These are phyloP conservation scores for Mariannaea elegans DNA, from an alignment of 2,329 filamentous ascomycete species.

Conservation along the genomic window DNA sequence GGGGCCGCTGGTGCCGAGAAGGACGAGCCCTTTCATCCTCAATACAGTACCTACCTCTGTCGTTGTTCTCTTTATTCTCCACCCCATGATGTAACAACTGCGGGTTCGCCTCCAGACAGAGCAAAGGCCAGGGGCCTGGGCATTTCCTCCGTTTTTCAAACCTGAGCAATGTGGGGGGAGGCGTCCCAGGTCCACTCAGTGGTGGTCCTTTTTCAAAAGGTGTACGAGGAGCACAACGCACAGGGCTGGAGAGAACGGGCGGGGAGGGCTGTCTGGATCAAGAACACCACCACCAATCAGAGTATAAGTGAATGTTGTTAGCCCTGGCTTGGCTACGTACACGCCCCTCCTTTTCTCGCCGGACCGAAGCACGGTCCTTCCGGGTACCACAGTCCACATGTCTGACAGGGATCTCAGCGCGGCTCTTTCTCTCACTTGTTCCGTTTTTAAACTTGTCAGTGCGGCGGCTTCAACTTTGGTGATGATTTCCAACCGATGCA, in stretches of 20 bases:
- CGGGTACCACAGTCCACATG: conserved; percentile 40
- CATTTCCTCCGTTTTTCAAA: not conserved
- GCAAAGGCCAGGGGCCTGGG: conserved; percentile 3
- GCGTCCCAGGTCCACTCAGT: too few species aligned
- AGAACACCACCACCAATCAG: conserved; percentile 31
- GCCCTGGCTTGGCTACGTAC: not conserved
- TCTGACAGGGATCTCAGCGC: conserved; percentile 42
- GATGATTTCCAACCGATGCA: not conserved
- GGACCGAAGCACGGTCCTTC: conserved; percentile 37
- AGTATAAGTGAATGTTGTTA: not conserved
- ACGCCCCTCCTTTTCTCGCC: conserved; percentile 2
- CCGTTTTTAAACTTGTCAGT: conserved; percentile 19
- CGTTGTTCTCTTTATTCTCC: not conserved
- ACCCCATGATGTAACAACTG: conserved; percentile 26
- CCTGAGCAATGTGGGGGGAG: too few species aligned
- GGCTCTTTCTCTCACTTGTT: conserved; percentile 37
- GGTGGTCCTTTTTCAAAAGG: too few species aligned
- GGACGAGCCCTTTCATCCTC: too few species aligned
- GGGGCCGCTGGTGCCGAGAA: too few species aligned
- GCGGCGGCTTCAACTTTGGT: conserved; percentile 6
- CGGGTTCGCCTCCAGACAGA: conserved; percentile 2
- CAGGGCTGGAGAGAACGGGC: conserved; percentile 35
- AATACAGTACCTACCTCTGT: too few species aligned
- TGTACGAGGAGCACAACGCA: conserved; percentile 15
- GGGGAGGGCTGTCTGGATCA: conserved; percentile 19